Evolutionary conservation across 371 early-diverging fungal genomes (phyloP).

Genomic region (Syncephalastrum contaminatum): DNA sequence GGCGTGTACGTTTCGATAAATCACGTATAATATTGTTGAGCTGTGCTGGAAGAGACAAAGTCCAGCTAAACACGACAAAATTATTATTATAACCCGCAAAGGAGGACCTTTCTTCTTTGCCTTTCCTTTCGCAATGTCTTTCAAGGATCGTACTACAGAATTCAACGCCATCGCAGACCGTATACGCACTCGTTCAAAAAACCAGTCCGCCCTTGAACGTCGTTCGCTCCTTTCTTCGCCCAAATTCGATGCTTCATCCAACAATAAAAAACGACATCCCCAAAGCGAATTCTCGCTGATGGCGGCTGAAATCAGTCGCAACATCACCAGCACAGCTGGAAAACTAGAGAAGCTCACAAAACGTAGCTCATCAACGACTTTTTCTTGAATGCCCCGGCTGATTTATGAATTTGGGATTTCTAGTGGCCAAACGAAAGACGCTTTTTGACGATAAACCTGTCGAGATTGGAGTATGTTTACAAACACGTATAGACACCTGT

Average conservation of each 20-base stretch:
- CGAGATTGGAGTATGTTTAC: conserved; percentile 63
- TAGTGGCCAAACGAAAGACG: conserved; percentile 75
- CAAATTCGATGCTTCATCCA: conserved; percentile 13
- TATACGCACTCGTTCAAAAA: conserved; percentile 37
- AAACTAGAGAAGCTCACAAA: conserved; percentile 69
- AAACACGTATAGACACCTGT: not conserved
- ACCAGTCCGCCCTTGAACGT: conserved; percentile 29
- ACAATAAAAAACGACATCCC: conserved; percentile 15
- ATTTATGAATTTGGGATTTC: not conserved
- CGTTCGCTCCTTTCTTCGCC: conserved; percentile 32
- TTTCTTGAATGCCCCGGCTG: no score
- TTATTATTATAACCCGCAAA: no score
- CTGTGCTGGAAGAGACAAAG: no score
- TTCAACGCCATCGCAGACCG: conserved; percentile 50
- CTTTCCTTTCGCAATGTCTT: conserved; percentile 18
- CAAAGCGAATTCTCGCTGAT: conserved; percentile 61
- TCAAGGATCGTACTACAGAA: conserved; percentile 54
- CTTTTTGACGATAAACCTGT: conserved; percentile 75
- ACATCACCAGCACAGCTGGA: conserved; percentile 59
- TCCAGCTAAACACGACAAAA: no score
- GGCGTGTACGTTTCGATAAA: no score
- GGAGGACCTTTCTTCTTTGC: conserved; percentile 1
- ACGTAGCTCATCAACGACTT: conserved; percentile 37
- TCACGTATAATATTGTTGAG: no score
- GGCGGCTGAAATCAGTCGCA: conserved; percentile 65